A percentile compares a stretch with the other conserved stretches of the same genome.
Conservation (phyloP, 176 grass and related monocot species). For the Lolium multiflorum region DNA sequence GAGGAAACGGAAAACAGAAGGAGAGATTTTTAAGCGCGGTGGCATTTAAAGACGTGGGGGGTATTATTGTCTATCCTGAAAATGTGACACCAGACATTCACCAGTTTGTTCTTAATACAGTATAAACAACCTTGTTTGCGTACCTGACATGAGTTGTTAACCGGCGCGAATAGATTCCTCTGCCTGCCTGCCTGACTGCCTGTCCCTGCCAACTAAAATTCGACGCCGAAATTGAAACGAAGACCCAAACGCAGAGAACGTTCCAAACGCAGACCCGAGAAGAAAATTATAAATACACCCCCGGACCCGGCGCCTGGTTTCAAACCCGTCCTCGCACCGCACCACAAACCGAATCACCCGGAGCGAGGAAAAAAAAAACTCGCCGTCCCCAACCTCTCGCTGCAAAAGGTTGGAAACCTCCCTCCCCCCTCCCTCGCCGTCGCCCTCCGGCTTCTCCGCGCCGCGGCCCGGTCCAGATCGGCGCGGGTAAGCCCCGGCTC, state of each 20-base stretch:
- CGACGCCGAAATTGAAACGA: not conserved
- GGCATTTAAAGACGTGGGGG: too few relatives aligned
- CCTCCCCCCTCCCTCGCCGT: not conserved
- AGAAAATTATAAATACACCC: constrained; percentile 34
- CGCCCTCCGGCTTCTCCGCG: not conserved
- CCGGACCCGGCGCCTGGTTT: not conserved
- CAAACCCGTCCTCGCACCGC: constrained; percentile 34
- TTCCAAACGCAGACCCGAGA: not conserved
- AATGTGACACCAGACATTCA: too few relatives aligned
- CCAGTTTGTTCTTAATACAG: too few relatives aligned
- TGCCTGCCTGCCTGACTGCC: not conserved
- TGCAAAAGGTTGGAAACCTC: constrained; percentile 39
- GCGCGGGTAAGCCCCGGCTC: constrained; percentile 27
- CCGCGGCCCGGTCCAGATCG: constrained; percentile 30
- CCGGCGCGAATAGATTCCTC: not conserved
- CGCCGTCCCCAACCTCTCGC: constrained; percentile 42
- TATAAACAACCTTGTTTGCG: too few relatives aligned
- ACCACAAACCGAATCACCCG: constrained; percentile 30
- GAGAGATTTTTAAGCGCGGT: too few relatives aligned
- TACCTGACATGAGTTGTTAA: not conserved
- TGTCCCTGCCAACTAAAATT: not conserved
- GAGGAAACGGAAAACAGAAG: too few relatives aligned
- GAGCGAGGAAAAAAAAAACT: not conserved
- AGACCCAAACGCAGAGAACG: not conserved
- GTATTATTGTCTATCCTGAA: too few relatives aligned